Conservation (phyloP, 352 stramenopile genomes). For the Globisporangium cylindrosporum region DNA sequence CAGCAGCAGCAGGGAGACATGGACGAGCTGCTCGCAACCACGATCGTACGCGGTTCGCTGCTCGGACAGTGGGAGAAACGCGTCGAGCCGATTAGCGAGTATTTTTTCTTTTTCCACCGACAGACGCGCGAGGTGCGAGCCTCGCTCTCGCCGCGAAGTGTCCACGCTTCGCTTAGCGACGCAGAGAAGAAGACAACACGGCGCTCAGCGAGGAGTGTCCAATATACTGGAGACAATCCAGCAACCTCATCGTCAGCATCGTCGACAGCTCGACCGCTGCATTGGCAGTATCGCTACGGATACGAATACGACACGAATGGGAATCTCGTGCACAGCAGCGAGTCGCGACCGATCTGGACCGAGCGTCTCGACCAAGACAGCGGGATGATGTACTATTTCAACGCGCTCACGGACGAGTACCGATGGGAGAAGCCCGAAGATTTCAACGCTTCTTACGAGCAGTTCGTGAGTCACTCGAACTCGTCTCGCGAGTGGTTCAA, state of each 20-base stretch:
- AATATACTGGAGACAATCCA: background rate
- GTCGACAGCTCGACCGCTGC: conserved; percentile 31
- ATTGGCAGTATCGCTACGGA: conserved; percentile 78
- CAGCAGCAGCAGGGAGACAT: conserved; percentile 27
- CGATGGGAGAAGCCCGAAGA: conserved; percentile 72
- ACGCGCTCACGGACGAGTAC: conserved; percentile 71
- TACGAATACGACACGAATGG: conserved; percentile 52
- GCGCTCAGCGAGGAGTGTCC: conserved; percentile 27
- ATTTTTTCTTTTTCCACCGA: conserved; percentile 68
- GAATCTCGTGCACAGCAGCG: conserved; percentile 29
- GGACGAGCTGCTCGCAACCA: conserved; percentile 30
- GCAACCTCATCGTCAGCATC: background rate
- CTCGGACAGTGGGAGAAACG: conserved; percentile 67
- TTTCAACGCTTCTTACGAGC: conserved; percentile 55
- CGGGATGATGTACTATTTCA: conserved; percentile 63
- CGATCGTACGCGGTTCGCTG: conserved; percentile 23
- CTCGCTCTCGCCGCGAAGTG: conserved; percentile 57
- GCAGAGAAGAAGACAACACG: conserved; percentile 20
- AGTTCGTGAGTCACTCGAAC: conserved; percentile 36
- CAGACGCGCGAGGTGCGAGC: conserved; percentile 37
- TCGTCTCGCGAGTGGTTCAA: conserved; percentile 71
- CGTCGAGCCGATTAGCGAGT: conserved; percentile 57
- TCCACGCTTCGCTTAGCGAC: conserved; percentile 38
- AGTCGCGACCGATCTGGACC: conserved; percentile 56
- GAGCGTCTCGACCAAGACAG: conserved; percentile 50